Percentiles rank a stretch among this genome's conserved stretches.
phyloP scores from a whole-genome alignment of 148 eudicot genomes.

The Vaccinium vitisidaea region DNA sequence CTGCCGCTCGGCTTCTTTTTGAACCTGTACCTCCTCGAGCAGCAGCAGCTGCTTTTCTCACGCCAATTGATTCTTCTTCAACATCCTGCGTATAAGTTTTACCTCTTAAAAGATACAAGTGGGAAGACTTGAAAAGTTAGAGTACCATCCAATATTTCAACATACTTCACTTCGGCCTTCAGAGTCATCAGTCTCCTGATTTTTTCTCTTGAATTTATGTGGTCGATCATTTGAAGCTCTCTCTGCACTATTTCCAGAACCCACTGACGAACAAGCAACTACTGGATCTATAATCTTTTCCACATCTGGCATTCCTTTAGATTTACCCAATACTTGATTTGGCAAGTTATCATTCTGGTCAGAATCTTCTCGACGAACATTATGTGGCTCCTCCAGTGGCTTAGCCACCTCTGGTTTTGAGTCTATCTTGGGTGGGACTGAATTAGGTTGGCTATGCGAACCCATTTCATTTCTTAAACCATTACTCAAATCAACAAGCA shows the following conservation, averaged over 20 bases:
- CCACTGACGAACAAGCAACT: conserved; percentile 67
- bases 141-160: conserved; percentile 1
- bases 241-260: conserved; percentile 48
- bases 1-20: conserved; percentile 97
- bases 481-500: conserved; percentile 28
- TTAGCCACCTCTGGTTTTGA: conserved; percentile 26
- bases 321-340: conserved; percentile 26
- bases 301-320: conserved; percentile 31
- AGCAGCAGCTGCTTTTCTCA: conserved; percentile 46
- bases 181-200: conserved; percentile 63
- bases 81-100: conserved; percentile 52
- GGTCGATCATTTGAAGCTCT: conserved; percentile 58
- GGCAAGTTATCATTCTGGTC: conserved; percentile 23
- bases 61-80: conserved; percentile 78
- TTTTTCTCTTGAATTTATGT: conserved; percentile 59
- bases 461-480: conserved; percentile 35
- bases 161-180: conserved; percentile 78
- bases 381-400: conserved; percentile 29
- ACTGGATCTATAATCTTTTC: conserved; percentile 48
- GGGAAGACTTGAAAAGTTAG: background rate
- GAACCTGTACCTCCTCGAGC: conserved; percentile 53
- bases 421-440: conserved; percentile 22
- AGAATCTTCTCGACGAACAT: conserved; percentile 22
- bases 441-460: conserved; percentile 27
- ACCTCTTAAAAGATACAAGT: background rate